Evolutionary conservation across 768 basidiomycete genomes (phyloP), one percentile per base, ranked within the genome.

Genomic region (Steccherinum ochraceum): DNA sequence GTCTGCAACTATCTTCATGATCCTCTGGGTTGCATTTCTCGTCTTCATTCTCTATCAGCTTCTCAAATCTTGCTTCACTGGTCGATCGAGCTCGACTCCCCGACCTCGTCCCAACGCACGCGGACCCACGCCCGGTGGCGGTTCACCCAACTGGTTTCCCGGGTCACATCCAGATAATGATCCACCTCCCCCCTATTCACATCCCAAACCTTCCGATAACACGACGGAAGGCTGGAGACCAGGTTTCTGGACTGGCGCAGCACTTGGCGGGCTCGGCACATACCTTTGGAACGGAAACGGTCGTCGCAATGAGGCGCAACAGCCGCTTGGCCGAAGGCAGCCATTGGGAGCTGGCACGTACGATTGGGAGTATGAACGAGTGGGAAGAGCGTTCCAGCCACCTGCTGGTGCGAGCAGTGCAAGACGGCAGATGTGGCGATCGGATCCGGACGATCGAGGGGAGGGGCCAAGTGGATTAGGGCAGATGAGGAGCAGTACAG

Each of bases 231-330:
- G 71, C 25, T 83, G 81, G 80, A 65, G 70, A 40, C 84, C 87
- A 11, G 91, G 91, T 2, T 93, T 95, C 64, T 93, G 84, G 87
- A 84, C 87, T 1, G 93, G 93, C 2, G 80, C 88, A 5, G 78
- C 80, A 0, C 59, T 86, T 1, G 93, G 90, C 5, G 85, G 84
- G 21, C 64, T 87, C 2, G 86, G 83, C 2, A 77, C 81, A 23
- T 78, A 79, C 54, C 58, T 82, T 2, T 70, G 74, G 67, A 83
- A 76, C 60, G 65, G 64, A n/a, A n/a, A n/a, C 52, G 54, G 45
- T 26, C 67, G 65, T 39, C 57, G 58, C 24, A 59, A n/a, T 48
- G 12, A 58, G 53, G 48, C 58, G 19, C 54, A 52, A 40, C 58
- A 56, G 23, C 59, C 61, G 20, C 55, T 60, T 54, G 52, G 54